phyloP scores from a whole-genome alignment of 495 filamentous ascomycete genomes.

The Chaetomium cochliodes region DNA sequence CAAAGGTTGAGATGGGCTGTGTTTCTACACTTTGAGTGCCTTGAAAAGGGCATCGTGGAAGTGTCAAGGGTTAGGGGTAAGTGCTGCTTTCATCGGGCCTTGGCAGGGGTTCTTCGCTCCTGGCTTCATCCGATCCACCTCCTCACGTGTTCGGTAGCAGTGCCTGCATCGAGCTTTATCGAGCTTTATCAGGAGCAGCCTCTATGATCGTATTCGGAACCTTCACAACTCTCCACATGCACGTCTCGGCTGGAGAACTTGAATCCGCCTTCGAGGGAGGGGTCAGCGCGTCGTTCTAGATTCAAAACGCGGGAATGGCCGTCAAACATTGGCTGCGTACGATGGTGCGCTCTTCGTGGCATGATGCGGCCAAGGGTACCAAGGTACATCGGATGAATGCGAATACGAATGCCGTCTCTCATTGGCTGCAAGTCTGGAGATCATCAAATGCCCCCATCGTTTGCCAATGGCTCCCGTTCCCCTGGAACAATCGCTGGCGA shows the following conservation, averaged over 20 bases:
- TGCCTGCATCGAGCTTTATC: background rate
- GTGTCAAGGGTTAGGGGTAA: constrained; percentile 2
- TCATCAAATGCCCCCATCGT: background rate
- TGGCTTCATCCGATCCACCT: background rate
- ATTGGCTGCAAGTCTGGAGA: constrained; percentile 23
- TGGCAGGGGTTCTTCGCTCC: constrained; percentile 7
- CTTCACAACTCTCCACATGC: too few species aligned
- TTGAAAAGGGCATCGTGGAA: background rate
- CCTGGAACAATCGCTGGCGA: constrained; percentile 8
- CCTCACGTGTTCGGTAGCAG: background rate
- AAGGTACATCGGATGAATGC: constrained; percentile 23
- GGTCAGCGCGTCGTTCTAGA: constrained; percentile 9
- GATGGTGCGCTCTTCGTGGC: constrained; percentile 22
- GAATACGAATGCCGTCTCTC: constrained; percentile 34
- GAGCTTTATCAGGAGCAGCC: background rate
- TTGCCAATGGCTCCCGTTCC: constrained; percentile 18
- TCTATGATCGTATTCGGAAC: constrained; percentile 11
- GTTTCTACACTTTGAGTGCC: background rate
- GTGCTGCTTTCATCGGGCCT: background rate
- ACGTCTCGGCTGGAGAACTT: background rate
- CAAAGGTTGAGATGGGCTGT: too few species aligned
- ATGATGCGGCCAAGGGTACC: constrained; percentile 25
- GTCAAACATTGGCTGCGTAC: constrained; percentile 16
- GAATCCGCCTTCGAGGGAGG: background rate
- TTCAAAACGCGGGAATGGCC: constrained; percentile 17